Evolutionary conservation across 2,329 filamentous ascomycete genomes (phyloP), one percentile per base, ranked within the genome.

Genomic region (Elsinoe fawcettii): DNA sequence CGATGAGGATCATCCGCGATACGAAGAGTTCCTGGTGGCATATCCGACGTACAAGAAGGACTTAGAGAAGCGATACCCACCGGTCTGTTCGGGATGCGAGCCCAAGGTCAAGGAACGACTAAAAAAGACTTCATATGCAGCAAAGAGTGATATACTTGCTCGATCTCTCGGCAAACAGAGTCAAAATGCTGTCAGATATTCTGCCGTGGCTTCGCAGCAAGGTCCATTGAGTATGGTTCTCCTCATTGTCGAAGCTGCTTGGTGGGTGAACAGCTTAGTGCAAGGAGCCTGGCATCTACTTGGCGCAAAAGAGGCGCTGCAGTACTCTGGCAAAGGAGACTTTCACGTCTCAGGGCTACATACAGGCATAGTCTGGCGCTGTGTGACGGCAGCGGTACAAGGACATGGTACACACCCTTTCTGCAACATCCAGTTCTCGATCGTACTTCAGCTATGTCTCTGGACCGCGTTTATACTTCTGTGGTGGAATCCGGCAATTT

Each of bases 51-150:
- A 87, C 69, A 84, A 85, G 60, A 79, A 77, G 60, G 79, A 84
- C 54, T 77, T 96, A 16, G 91, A 96, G 73, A 77, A 83, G 65
- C 81, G 87, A 51, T 97, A 96, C 67, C 93, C 93, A 0, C 90
- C 93, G 67, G 86, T 96, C 59, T 99, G 93, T 74, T 80, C 80
- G 61, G 77, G 82, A 46, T 99, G 93, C 71, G 86, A 88, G 61
- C 86, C 85, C 5, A 82, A 77, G 60, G 91, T 92, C 20, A 81
- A 86, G 61, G 75, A 80, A 34, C 80, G 84, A 60, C 83, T 96
- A 55, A 78, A 81, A 20, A 77, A 83, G 63, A 84, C 88, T 0
- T 85, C 82, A 7, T 95, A 95, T 67, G 86, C 84, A 30, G 90
- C 90, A 25, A 88, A 89, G 71, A 86, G 88, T n/a, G 89, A 95